Conservation (phyloP, 306 rosid genomes). For the Arachis hypogaea region DNA sequence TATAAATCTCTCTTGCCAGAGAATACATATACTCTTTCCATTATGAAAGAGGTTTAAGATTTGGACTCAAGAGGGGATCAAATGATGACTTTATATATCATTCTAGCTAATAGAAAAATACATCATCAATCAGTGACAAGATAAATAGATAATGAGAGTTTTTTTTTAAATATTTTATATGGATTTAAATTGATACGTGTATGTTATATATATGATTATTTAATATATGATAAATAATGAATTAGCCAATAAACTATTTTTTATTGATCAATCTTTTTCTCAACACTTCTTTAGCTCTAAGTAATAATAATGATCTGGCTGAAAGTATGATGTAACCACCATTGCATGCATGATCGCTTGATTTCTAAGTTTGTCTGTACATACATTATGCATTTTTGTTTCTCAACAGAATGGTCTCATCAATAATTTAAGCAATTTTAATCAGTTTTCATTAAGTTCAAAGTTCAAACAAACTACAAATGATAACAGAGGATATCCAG, state of each 20-base stretch:
- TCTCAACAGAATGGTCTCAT: not conserved
- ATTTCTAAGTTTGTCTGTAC: not conserved
- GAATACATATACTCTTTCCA: not conserved
- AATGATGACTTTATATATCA: not conserved
- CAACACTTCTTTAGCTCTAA: not conserved
- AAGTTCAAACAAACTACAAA: too few relatives aligned
- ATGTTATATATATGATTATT: too few relatives aligned
- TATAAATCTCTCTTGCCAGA: not conserved
- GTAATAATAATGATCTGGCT: not conserved
- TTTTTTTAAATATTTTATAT: not conserved
- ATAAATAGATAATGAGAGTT: not conserved
- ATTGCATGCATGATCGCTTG: not conserved
- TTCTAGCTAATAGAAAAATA: not conserved
- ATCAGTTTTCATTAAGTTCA: not conserved
- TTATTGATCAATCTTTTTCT: not conserved
- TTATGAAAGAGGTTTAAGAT: not conserved
- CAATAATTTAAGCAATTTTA: not conserved
- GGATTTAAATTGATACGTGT: too few relatives aligned
- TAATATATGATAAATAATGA: too few relatives aligned
- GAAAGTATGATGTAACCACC: not conserved
- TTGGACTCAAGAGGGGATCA: not conserved
- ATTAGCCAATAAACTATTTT: too few relatives aligned
- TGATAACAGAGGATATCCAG: too few relatives aligned
- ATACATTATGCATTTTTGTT: not conserved
- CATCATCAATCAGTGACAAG: not conserved